Percentiles rank a stretch among this genome's conserved stretches.
phyloP scores from a whole-genome alignment of 1,139 yeast species.

The Arxiozyma bovina region DNA sequence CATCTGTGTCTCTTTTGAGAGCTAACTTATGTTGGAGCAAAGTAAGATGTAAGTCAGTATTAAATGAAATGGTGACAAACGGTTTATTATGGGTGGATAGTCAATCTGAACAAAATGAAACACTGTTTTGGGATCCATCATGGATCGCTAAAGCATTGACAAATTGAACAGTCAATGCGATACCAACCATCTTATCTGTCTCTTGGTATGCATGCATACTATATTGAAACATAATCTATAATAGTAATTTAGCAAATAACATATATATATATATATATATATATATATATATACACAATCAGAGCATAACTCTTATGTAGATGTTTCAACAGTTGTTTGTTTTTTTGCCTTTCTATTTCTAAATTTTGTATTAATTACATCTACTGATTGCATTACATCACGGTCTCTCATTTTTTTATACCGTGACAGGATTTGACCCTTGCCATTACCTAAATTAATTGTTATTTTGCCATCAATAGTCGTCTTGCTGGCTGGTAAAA shows the following conservation, averaged over 20 bases:
- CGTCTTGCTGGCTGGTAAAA: conserved; percentile 16
- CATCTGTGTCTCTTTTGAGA: conserved; percentile 49
- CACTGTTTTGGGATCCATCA: conserved; percentile 57
- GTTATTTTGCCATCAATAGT: conserved; percentile 31
- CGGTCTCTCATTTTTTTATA: conserved; percentile 56
- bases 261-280: conserved; percentile 1
- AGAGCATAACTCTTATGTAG: background rate
- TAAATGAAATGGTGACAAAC: conserved; percentile 70
- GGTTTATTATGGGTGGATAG: conserved; percentile 81
- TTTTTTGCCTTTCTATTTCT: conserved; percentile 34
- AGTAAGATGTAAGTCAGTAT: conserved; percentile 50
- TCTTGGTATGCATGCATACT: background rate
- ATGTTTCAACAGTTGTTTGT: background rate
- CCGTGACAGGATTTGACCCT: conserved; percentile 45
- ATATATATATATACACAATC: background rate
- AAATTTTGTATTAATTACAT: conserved; percentile 60
- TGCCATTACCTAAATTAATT: conserved; percentile 64
- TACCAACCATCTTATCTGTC: background rate
- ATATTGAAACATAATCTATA: background rate
- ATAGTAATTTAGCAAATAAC: background rate
- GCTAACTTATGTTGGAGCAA: conserved; percentile 71
- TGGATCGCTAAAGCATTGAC: conserved; percentile 32
- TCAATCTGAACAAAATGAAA: conserved; percentile 33
- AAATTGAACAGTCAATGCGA: background rate
- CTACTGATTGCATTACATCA: conserved; percentile 52